A percentile compares a stretch with the other conserved stretches of the same genome.
phyloP scores from a whole-genome alignment of 352 stramenopile species.

The Globisporangium radiosum region DNA sequence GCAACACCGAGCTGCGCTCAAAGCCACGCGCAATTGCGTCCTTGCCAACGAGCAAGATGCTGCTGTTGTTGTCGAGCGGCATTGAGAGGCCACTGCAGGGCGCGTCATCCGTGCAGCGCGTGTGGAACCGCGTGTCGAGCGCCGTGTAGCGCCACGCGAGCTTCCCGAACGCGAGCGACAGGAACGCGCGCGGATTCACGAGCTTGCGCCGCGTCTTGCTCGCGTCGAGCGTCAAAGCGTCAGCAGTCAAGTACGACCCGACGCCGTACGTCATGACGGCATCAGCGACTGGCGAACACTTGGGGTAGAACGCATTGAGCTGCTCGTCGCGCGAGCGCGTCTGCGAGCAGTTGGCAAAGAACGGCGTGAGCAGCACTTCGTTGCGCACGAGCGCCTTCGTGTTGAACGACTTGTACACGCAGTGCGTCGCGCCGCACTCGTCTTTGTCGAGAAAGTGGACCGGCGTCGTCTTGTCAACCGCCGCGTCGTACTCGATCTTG shows the following conservation, averaged over 20 bases:
- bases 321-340: not conserved
- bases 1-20: slow-evolving; percentile 6
- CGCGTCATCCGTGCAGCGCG: not conserved
- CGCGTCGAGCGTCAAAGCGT: slow-evolving; percentile 11
- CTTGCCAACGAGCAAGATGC: slow-evolving; percentile 25
- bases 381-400: slow-evolving; percentile 6
- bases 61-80: slow-evolving; percentile 14
- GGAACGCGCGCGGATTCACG: slow-evolving; percentile 9
- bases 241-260: slow-evolving; percentile 12
- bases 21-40: slow-evolving; percentile 20
- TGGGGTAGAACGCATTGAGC: slow-evolving; percentile 6
- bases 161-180: slow-evolving; percentile 40
- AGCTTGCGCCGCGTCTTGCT: slow-evolving; percentile 10
- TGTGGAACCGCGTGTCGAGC: slow-evolving; percentile 13
- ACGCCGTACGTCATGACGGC: slow-evolving; percentile 13
- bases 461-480: not conserved
- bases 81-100: slow-evolving; percentile 31
- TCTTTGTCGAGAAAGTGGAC: slow-evolving; percentile 8
- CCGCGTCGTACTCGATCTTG: slow-evolving; percentile 4
- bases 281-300: not conserved
- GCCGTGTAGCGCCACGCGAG: slow-evolving; percentile 25
- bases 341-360: slow-evolving; percentile 3
- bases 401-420: slow-evolving; percentile 14
- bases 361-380: slow-evolving; percentile 12
- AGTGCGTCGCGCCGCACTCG: slow-evolving; percentile 9